Evolutionary conservation across 805 yeast genomes (phyloP).

Genomic region (Priceomyces fermenticarens): DNA sequence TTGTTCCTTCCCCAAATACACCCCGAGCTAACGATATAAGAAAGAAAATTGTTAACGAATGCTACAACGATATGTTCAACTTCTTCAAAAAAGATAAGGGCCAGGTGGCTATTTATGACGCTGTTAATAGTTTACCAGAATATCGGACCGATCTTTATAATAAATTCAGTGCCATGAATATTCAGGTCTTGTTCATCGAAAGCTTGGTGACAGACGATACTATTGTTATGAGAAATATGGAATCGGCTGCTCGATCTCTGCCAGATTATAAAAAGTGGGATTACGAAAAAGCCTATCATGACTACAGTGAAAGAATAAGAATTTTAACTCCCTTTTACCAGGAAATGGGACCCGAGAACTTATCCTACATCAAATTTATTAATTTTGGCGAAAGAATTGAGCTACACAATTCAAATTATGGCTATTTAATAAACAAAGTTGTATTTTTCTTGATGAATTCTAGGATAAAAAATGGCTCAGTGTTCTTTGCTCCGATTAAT

Average conservation of each 20-base stretch:
- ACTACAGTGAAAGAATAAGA: conserved; percentile 71
- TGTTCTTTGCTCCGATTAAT: conserved; percentile 86
- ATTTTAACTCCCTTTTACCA: conserved; percentile 68
- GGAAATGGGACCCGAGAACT: conserved; percentile 54
- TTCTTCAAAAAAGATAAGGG: conserved; percentile 79
- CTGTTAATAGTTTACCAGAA: conserved; percentile 77
- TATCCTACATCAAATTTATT: conserved; percentile 79
- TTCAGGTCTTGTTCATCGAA: conserved; percentile 85
- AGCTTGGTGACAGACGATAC: conserved; percentile 73
- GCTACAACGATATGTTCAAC: conserved; percentile 63
- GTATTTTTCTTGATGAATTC: conserved; percentile 91
- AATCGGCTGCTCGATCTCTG: conserved; percentile 75
- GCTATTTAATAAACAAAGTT: conserved; percentile 86
- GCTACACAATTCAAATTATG: conserved; percentile 77
- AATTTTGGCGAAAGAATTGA: conserved; percentile 86
- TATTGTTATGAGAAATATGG: conserved; percentile 69
- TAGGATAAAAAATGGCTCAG: conserved; percentile 80
- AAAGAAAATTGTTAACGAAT: conserved; percentile 55
- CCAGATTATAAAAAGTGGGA: conserved; percentile 85
- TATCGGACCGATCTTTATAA: conserved; percentile 61
- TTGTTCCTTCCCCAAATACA: conserved; percentile 49
- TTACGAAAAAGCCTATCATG: conserved; percentile 67
- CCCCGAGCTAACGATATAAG: conserved; percentile 50
- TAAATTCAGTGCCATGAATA: conserved; percentile 52
- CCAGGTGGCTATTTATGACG: conserved; percentile 95